Base-by-base conservation (phyloP, 140 eudicot species). In the Flaveria floridana region DNA sequence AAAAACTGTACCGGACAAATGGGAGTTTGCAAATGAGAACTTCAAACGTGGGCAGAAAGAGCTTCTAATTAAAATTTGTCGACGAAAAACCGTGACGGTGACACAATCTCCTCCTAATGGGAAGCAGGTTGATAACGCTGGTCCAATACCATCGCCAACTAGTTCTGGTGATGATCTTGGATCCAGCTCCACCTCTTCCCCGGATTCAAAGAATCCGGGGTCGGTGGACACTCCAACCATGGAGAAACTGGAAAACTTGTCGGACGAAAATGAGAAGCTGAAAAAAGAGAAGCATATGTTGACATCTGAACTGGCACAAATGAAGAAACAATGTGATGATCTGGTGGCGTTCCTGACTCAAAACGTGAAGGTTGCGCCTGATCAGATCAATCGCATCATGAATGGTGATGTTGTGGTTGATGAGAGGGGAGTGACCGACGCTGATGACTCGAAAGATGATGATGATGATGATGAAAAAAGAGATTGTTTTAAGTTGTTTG, bases 11-110 rank as follows among this genome's bases (percentile, higher is more conserved):
- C 97, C 98, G 0, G 98, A 93, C 75, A 93, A 90, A 73, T 93
- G 98, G 98, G 98, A 93, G 83, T 93, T 93, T 63, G 89, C 89
- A 16, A 93, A 93, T 41, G 98, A 90, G 19, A 88, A 90, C 74
- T 93, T 93, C 53, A 93, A 78, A 78, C 83, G 87, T 19, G 97
- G 97, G n/a, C 81, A 86, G 16, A 83, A 65, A 51, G 93, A 84
- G 23, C 94, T 90, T 52, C 86, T 93, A 34, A 76, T 79, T 0
- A 75, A 56, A n/a, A 93, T 93, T 18, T 87, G 96, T 46, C 97
- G 98, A 37, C 86, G 98, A 10, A 90, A 93, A 78, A 82, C 95
- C 1, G 65, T 70, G 48, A 18, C 80, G 0, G 7, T 85, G 1
- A 26, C 91, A 20, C 83, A 56, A 50, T 68, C 78, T 16, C 41